Percentiles rank a stretch among this genome's conserved stretches.
Conservation (phyloP, 257 asterid species). For the Nicotiana otophora region DNA sequence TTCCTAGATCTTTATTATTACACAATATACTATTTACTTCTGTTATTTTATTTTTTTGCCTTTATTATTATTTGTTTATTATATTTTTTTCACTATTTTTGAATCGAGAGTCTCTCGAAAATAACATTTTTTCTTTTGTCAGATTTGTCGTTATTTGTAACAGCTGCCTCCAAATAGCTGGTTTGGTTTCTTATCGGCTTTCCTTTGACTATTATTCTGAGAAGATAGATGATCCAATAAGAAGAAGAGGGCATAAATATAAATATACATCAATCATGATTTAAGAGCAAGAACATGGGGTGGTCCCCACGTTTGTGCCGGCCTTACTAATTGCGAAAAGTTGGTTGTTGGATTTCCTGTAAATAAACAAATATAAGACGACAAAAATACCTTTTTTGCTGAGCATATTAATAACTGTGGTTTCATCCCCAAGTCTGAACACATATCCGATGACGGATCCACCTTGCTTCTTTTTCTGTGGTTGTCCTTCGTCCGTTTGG, state of each 20-base stretch:
- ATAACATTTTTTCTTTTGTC: rapidly evolving
- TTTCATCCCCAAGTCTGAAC: background rate
- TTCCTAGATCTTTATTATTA: too few species aligned
- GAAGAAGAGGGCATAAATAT: too few species aligned
- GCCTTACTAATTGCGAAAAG: background rate
- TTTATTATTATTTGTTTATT: too few species aligned
- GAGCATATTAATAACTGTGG: background rate
- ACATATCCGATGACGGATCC: background rate
- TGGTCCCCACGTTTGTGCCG: background rate
- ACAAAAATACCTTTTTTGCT: background rate
- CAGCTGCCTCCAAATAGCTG: background rate
- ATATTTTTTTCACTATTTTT: too few species aligned
- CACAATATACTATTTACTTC: too few species aligned
- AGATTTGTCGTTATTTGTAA: too few species aligned
- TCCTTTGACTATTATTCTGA: background rate
- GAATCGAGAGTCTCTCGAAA: rapidly evolving
- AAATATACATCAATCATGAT: too few species aligned
- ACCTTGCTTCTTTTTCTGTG: background rate
- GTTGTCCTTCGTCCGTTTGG: too few species aligned
- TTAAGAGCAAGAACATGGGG: too few species aligned
- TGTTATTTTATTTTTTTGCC: too few species aligned
- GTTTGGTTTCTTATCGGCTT: background rate
- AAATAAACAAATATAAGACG: background rate
- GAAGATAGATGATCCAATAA: background rate
- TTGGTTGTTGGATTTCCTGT: background rate